Conservation (phyloP, 768 basidiomycete species). For the Trametes villosa region DNA sequence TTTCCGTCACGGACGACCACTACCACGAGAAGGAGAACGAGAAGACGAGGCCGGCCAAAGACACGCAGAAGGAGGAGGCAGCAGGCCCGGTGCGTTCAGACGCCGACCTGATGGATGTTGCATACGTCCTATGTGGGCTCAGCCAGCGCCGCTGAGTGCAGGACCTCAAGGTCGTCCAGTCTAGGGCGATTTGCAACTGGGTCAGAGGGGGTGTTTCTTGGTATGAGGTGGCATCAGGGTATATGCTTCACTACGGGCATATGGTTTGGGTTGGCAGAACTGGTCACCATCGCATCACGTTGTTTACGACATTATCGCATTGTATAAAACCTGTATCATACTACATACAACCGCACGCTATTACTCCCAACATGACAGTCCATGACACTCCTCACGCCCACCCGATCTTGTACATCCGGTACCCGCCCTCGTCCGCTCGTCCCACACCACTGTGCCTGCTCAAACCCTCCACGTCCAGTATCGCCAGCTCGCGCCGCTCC, state of each 20-base stretch:
- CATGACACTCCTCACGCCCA: constrained; percentile 48
- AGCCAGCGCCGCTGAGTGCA: constrained; percentile 32
- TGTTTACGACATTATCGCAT: constrained; percentile 20
- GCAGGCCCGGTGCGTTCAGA: constrained; percentile 42
- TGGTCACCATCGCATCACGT: constrained; percentile 1
- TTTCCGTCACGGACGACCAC: constrained; percentile 8
- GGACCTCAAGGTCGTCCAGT: background rate
- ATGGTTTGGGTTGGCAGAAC: background rate
- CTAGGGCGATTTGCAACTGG: too few relatives aligned
- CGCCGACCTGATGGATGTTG: constrained; percentile 73
- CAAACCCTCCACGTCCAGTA: constrained; percentile 53
- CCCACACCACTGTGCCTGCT: constrained; percentile 59
- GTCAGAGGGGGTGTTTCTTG: background rate
- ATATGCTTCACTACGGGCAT: background rate
- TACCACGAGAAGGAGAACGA: constrained; percentile 10
- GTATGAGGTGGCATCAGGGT: background rate
- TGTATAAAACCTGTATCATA: constrained; percentile 22
- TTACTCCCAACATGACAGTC: background rate
- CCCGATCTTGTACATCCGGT: constrained; percentile 72
- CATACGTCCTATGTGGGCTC: constrained; percentile 66
- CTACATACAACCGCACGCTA: constrained; percentile 15
- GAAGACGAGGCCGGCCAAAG: background rate
- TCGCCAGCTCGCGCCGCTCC: constrained; percentile 40
- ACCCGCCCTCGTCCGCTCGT: constrained; percentile 70
- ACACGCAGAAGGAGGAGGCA: constrained; percentile 38